Percentiles rank a stretch among this genome's conserved stretches.
Conservation (phyloP, 2,329 filamentous ascomycete genomes). For the Aureobasidium uvarum region DNA sequence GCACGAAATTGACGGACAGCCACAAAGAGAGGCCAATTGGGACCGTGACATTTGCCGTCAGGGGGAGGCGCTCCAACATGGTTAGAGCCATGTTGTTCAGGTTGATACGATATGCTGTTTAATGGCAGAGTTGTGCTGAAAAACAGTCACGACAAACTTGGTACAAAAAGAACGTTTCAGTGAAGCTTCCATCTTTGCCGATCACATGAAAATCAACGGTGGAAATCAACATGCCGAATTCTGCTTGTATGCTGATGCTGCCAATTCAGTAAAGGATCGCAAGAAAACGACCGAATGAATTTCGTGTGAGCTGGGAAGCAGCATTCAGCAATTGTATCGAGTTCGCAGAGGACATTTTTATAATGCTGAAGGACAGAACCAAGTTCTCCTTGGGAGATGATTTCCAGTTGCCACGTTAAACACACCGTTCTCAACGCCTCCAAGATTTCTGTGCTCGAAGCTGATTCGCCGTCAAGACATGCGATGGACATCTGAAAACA, state of each 20-base stretch:
- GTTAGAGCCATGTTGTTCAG: neutral
- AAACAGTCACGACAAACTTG: neutral
- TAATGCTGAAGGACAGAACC: neutral
- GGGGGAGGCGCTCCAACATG: neutral
- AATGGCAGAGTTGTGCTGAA: too few species aligned
- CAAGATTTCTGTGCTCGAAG: neutral
- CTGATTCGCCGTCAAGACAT: neutral
- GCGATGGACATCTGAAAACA: neutral
- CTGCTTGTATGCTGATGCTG: neutral
- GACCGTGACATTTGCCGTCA: neutral
- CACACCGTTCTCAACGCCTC: slow-evolving; percentile 2
- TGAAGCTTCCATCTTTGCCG: neutral
- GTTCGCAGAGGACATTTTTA: neutral
- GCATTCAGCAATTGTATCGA: neutral
- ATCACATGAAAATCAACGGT: slow-evolving; percentile 21
- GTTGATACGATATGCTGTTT: too few species aligned
- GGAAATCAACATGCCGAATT: slow-evolving; percentile 9
- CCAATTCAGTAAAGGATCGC: neutral
- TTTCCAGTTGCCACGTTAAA: neutral
- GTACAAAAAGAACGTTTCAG: neutral
- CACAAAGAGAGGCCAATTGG: neutral
- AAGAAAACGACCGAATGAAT: neutral
- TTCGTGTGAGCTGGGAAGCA: neutral
- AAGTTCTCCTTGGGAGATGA: neutral
- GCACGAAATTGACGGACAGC: neutral